Evolutionary conservation across 768 basidiomycete species (phyloP), one percentile per base, ranked within the genome.

Genomic region (Boletus rufocinnamomeus): DNA sequence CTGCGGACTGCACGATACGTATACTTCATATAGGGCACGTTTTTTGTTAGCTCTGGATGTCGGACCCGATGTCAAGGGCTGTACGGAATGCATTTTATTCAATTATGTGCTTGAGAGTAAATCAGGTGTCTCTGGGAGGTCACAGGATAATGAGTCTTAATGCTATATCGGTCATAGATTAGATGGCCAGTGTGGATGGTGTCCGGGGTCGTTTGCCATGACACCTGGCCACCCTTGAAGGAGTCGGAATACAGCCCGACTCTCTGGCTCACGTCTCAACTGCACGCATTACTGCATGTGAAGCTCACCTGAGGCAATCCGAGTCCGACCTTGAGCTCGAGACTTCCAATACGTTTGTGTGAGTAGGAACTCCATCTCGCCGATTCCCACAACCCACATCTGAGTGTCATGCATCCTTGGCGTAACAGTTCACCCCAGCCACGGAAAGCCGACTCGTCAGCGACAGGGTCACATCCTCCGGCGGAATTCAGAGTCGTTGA

Each of bases 251-350:
- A n/a, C 37, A 13, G 30, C 43, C 46, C 34, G 45, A 43, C n/a
- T n/a, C n/a, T 61, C 28, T 28, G 44, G 37, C 34, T 40, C 50
- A 37, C 57, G 52, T 54, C 63, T 58, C 60, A 47, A 27, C 30
- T 35, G 38, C 58, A 54, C 51, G 32, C 30, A 54, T 23, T 54
- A 13, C 58, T 66, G 66, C 52, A 49, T n/a, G 51, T 4, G 30
- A 67, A 57, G 50, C 66, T 67, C 66, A 69, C 57, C 54, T 69
- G 66, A 67, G 66, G 27, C 56, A 40, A 44, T 37, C 35, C 44
- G 45, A 30, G 27, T 51, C 35, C 43, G 28, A 47, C 55, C 50
- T 50, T 28, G 57, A 67, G 40, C 52, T 57, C 16, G 8, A 30
- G 32, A 23, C 45, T 45, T 55, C 32, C 44, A 52, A 51, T 32